Base-by-base conservation (phyloP, 2,329 filamentous ascomycete genomes). In the Botrytis tulipae region DNA sequence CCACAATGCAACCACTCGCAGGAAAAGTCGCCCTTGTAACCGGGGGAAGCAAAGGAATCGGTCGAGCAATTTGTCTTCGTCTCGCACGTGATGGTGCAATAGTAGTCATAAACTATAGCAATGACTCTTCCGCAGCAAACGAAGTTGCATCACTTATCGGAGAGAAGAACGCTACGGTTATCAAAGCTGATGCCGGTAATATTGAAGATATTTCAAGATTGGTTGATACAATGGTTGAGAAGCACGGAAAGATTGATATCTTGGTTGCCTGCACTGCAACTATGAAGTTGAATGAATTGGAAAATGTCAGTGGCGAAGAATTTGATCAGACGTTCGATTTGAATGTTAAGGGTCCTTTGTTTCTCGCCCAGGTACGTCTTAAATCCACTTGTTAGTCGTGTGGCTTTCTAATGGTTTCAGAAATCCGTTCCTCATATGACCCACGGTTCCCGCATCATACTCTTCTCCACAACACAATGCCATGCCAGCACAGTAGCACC, bases 71-170 rank as follows among this genome's bases (percentile, higher is more conserved):
- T 71, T 88, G 87, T 75, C 85, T 88, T 72, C 85, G 86, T 74
- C 86, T 90, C 59, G 87, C 87, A 78, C 82, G 83, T 74, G 85
- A 86, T 70, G 89, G 89, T 46, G 87, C 86, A 77, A 86, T 82
- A 76, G 86, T 91, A 54, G 83, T 90, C 60, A 83, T 91, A 76
- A 90, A 90, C 81, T 91, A 90, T 82, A 80, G 83, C 32, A 83
- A 82, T 62, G 84, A 87, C 78, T 73, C 81, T 48, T 76, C 79
- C 4, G 81, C 85, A 0, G 87, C 89, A 1, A 83, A 87, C 9
- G 81, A 82, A 12, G 79, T 90, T 0, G 84, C 90, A 48, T 68
- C 82, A 7, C 76, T 84, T 59, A 85, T 89, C 54, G 87, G 87
- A 25, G 63, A 80, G 5, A 82, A 85, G 69, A 83, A 84, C 6